Base-by-base conservation (phyloP, 2,329 filamentous ascomycete species). In the Trichoderma endophyticum region DNA sequence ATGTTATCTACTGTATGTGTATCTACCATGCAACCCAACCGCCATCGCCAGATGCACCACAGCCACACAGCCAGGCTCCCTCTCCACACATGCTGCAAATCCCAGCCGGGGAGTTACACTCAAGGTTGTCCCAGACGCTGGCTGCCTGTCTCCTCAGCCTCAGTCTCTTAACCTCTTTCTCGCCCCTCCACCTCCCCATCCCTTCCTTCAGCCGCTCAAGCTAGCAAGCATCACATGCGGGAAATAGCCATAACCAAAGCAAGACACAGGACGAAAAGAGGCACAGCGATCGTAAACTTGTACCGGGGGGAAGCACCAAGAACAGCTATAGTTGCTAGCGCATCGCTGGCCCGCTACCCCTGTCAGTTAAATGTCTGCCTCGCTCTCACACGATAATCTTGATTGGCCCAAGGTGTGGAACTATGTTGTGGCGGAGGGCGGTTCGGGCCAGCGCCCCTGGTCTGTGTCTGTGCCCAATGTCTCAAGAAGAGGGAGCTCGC, bases 361-460 rank as follows among this genome's bases (percentile, higher is more conserved):
- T 63, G 43, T 43, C 59, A 24, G 15, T 48, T 8, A 54, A 24
- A 7, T 39, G 18, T 59, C 54, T 57, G 54, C 65, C 65, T 68
- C 36, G 56, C 28, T 32, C 57, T 59, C 56, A n/a, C 64, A 43
- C 51, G 26, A 59, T 34, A 4, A 51, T 34, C 65, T 28, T 51
- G 34, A 71, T 71, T 71, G 70, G 70, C 21, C 3, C 15, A 43
- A 43, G 36, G 18, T 8, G 36, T 3, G 62, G 70, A 39, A 62
- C 70, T 32, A 56, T 36, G 36, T 30, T 43, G 70, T 71, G 70
- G 70, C 70, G 39, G 62, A 71, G 62, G 36, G 56, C 69, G 60
- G 32, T 62, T 63, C 59, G 59, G 60, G 48, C 60, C 68, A 32
- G 28, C 57, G 15, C 7, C 43, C 43, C 39, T 39, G 59, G 30